Percentiles rank a stretch among this genome's conserved stretches.
Evolutionary conservation across 2,329 filamentous ascomycete genomes (phyloP).

Genomic region (Metarhizium robertsii): DNA sequence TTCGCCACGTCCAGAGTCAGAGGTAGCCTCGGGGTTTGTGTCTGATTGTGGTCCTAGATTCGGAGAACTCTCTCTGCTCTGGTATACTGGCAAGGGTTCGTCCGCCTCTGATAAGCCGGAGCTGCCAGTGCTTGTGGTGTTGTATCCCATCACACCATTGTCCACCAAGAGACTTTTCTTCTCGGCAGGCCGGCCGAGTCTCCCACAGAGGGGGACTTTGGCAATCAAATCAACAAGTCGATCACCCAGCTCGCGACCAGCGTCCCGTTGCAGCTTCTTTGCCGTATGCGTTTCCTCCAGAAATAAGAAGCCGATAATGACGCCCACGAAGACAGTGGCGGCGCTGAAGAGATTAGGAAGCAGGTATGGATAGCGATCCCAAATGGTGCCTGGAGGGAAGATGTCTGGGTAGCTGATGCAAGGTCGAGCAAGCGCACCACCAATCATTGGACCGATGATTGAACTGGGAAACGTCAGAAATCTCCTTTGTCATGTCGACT

Average conservation of each 20-base stretch:
- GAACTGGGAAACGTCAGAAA: conserved; percentile 43
- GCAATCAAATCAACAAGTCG: conserved; percentile 48
- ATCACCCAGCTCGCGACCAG: conserved; percentile 66
- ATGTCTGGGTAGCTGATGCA: conserved; percentile 70
- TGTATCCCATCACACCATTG: conserved; percentile 56
- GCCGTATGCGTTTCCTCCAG: conserved; percentile 88
- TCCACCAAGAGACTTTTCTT: conserved; percentile 55
- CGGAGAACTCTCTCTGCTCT: conserved; percentile 48
- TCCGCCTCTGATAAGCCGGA: conserved; percentile 23
- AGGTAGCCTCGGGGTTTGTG: conserved; percentile 8
- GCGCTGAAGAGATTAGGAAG: conserved; percentile 89
- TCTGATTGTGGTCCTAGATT: conserved; percentile 26
- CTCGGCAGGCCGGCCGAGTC: conserved; percentile 35
- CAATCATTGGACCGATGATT: conserved; percentile 85
- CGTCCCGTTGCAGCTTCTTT: conserved; percentile 67
- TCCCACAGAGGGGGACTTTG: conserved; percentile 20
- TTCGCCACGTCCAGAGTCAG: background rate
- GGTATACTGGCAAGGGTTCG: conserved; percentile 61
- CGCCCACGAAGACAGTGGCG: conserved; percentile 63
- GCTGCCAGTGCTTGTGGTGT: conserved; percentile 25
- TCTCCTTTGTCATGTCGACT: background rate
- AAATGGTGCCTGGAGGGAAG: conserved; percentile 66
- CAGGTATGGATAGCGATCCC: conserved; percentile 81
- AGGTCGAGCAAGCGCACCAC: conserved; percentile 80
- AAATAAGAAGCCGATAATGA: conserved; percentile 73